Evolutionary conservation across 1,139 yeast genomes (phyloP), one percentile per base, ranked within the genome.

Genomic region (Ogataea hybrid): DNA sequence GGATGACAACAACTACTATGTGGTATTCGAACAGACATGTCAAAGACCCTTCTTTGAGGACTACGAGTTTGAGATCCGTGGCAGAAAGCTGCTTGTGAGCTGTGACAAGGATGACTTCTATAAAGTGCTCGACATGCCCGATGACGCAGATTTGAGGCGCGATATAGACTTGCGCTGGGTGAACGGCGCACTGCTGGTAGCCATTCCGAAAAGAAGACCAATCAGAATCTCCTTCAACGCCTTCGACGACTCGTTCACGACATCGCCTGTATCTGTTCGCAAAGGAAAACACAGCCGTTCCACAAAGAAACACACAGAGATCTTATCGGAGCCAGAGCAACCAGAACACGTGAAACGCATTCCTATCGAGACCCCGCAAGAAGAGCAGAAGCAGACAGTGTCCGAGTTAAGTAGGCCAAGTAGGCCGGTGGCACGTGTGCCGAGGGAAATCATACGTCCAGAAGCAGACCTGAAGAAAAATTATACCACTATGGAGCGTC

Each of bases 401-500:
- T 10, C 14, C 27, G 27, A 12, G 12, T 3, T 12, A 11, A 25
- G 12, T 8, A 11, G 12, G 21, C 21, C 21, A 20, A 20, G 21
- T 7, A 3, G 7, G 21, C 9, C 21, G 2, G 21, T 20, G 21
- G 21, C 21, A 3, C 21, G 3, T 8, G 21, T 20, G 21, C 21
- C 14, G 27, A 9, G 7, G 27, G 27, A 25, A 25, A 11, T 11
- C 12, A 8, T 10, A 2, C 27, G 9, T 14, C 12, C 35, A 8
- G 9, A 27, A 3, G 15, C 16, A 11, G 41, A 38, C 17, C 32
- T 43, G 12, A 44, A 44, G 30, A 43, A 41, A 33, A 58, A 59
- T 36, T 59, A 59, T 29, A 47, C 48, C 17, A 59, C 62, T 1
- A 35, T 39, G 12, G 42, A 35, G 4, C 50, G 62, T 30, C 53